A percentile compares a stretch with the other conserved stretches of the same genome.
Evolutionary conservation across 768 basidiomycete genomes (phyloP).

Genomic region (Pluteus cervinus): DNA sequence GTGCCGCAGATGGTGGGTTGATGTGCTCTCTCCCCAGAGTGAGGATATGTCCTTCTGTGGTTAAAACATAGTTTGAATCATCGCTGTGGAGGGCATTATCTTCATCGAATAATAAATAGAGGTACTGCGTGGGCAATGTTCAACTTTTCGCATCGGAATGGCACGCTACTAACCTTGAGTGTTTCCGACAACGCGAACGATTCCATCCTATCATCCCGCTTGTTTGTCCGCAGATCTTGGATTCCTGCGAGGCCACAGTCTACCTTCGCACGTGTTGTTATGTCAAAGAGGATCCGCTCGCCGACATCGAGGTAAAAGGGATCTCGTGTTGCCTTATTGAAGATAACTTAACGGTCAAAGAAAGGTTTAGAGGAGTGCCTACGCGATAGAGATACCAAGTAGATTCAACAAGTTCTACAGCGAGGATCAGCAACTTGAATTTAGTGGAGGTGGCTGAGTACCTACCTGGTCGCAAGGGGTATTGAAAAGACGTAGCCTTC

Average conservation of each 20-base stretch:
- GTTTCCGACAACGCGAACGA: conserved; percentile 94
- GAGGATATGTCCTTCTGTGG: conserved; percentile 93
- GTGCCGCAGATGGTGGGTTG: conserved; percentile 49
- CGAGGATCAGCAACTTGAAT: background rate
- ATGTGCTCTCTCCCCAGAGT: conserved; percentile 52
- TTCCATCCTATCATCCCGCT: conserved; percentile 93
- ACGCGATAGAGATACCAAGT: conserved; percentile 95
- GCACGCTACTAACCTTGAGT: conserved; percentile 53
- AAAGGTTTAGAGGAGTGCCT: conserved; percentile 15
- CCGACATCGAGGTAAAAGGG: conserved; percentile 90
- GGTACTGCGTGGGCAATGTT: conserved; percentile 49
- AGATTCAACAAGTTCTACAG: conserved; percentile 87
- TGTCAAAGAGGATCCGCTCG: conserved; percentile 74
- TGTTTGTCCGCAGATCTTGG: conserved; percentile 68
- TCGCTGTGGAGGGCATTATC: conserved; percentile 66
- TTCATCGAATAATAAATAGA: conserved; percentile 90
- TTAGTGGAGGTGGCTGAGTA: background rate
- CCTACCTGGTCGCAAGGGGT: conserved; percentile 72
- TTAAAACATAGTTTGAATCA: conserved; percentile 85
- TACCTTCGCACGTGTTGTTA: conserved; percentile 70
- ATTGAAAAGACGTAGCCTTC: conserved; percentile 68
- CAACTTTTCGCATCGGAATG: background rate
- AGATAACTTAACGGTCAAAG: conserved; percentile 4
- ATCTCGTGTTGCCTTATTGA: conserved; percentile 76
- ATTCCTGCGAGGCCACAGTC: conserved; percentile 84